Percentiles rank a stretch among this genome's conserved stretches.
Evolutionary conservation across 2,329 filamentous ascomycete species (phyloP).

Genomic region (Ophiocordyceps camponoti-saundersi): DNA sequence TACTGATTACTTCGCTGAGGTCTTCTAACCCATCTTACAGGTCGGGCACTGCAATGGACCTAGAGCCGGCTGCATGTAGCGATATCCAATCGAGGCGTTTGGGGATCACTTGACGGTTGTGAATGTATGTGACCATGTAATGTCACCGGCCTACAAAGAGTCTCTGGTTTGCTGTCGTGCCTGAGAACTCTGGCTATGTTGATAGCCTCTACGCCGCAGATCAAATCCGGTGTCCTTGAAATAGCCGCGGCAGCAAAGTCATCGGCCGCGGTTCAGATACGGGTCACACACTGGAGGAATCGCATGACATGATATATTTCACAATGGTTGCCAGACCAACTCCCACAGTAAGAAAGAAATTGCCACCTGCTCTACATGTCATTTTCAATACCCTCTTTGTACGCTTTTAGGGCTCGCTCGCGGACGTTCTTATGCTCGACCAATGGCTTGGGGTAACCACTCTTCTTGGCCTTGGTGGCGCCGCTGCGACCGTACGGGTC

Average conservation of each 20-base stretch:
- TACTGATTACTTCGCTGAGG: neutral
- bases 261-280: slow-evolving; percentile 48
- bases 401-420: slow-evolving; percentile 49
- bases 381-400: slow-evolving; percentile 36
- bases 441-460: slow-evolving; percentile 57
- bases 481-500: slow-evolving; percentile 60
- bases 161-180: slow-evolving; percentile 31
- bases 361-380: slow-evolving; percentile 12
- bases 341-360: too few species aligned
- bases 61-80: slow-evolving; percentile 27
- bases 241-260: slow-evolving; percentile 42
- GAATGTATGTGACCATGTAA: slow-evolving; percentile 8
- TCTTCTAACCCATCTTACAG: slow-evolving; percentile 4
- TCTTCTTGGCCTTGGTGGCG: slow-evolving; percentile 38
- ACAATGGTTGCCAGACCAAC: neutral
- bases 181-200: slow-evolving; percentile 38
- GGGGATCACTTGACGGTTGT: neutral
- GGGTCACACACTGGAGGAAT: slow-evolving; percentile 33
- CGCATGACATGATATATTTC: neutral
- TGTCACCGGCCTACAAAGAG: slow-evolving; percentile 35
- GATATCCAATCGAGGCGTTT: slow-evolving; percentile 28
- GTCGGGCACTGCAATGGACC: slow-evolving; percentile 18
- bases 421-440: slow-evolving; percentile 58
- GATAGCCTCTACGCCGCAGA: slow-evolving; percentile 45
- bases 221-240: slow-evolving; percentile 31